Evolutionary conservation across 148 eudicot genomes (phyloP).

Genomic region (Rhododendron vialii): DNA sequence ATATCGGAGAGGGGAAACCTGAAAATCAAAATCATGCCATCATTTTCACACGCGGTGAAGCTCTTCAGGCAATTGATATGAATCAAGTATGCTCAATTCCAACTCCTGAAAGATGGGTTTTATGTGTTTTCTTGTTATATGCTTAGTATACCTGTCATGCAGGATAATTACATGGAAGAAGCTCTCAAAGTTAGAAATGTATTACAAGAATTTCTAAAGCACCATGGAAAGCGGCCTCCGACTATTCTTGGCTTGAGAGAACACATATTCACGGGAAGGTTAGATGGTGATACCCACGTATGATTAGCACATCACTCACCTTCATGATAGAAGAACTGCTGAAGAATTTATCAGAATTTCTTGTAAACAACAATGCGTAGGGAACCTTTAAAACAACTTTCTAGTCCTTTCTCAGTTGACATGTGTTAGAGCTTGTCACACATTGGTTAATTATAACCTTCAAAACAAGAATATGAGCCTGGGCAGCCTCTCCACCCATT

Average conservation of each 20-base stretch:
- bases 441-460: not conserved
- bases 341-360: not conserved
- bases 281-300: slow-evolving; percentile 15
- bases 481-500: not conserved
- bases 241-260: slow-evolving; percentile 94
- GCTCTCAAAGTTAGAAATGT: slow-evolving; percentile 90
- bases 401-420: not conserved
- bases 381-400: not conserved
- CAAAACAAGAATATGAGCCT: not conserved
- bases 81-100: slow-evolving; percentile 62
- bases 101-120: not conserved
- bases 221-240: slow-evolving; percentile 48
- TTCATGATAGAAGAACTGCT: not conserved
- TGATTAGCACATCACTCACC: not conserved
- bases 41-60: slow-evolving; percentile 98
- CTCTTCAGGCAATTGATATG: slow-evolving; percentile 98
- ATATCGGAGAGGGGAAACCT: slow-evolving; percentile 98
- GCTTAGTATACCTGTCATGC: slow-evolving; percentile 14
- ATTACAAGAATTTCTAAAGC: slow-evolving; percentile 73
- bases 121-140: not conserved
- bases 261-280: slow-evolving; percentile 98
- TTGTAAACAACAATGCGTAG: not conserved
- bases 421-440: not conserved
- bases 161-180: slow-evolving; percentile 98
- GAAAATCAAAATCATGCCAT: slow-evolving; percentile 97